Base-by-base conservation (phyloP, 495 filamentous ascomycete genomes). In the Eremomyces bilateralis region DNA sequence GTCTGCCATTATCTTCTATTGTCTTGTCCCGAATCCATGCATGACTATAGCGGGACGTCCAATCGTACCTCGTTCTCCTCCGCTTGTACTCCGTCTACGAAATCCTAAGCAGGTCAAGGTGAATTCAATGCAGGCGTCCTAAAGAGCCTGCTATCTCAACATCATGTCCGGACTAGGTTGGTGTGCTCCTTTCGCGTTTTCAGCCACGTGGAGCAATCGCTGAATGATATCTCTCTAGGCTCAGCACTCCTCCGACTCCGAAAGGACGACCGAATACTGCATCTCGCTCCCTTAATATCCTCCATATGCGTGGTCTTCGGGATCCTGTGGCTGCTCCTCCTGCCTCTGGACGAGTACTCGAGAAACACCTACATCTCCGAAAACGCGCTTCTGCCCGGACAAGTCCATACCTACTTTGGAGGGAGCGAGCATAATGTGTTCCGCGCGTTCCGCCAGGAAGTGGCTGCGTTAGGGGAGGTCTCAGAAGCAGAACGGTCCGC, bases 351-450 rank as follows among this genome's bases (percentile, higher is more conserved):
- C 54, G 67, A 82, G 35, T 91, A 95, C 61, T 92, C 82, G 34
- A 73, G 90, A 41, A 60, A 67, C 30, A 97, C 88, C 8, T 95
- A 97, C 56, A 88, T 97, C 44, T 94, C 84, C 34, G 88, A 97
- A 52, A 97, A 97, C 54, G 88, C 88, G 13, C 71, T 97, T 5
- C 62, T 97, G 13, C 88, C 88, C 0, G 88, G 85, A 12, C 88
- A 95, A 49, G 88, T 95, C 10, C 83, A 95, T 55, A 91, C 90
- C 0, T 95, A 97, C 51, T 97, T 97, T 47, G 73, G 78, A 2
- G 85, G 88, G 16, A 90, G 80, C 51, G 88, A 97, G 48, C 83
- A 93, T 57, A 76, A 93, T 49, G 66, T 95, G 39, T 93, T 95
- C 54, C 67, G 84, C 5, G 90, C 83, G 4, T 95, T 91, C 50